Percentiles rank a stretch among this genome's conserved stretches.
Conservation (phyloP, 1,284 basidiomycete species). For the Dichomitus squalens region DNA sequence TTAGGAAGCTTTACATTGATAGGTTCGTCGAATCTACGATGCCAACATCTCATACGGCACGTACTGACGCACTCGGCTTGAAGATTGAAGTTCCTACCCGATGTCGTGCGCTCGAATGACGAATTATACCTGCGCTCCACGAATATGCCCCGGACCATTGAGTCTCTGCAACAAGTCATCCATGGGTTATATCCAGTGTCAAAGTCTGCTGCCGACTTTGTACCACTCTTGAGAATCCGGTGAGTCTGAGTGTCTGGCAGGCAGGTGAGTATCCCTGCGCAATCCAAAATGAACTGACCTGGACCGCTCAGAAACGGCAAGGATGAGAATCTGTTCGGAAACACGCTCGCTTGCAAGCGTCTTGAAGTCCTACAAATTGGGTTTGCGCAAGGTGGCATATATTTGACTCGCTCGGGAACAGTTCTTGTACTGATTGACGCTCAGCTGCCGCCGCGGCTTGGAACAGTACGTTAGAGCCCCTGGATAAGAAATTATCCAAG, state of each 20-base stretch:
- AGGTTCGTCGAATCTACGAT: conserved; percentile 43
- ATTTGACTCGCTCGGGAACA: neutral
- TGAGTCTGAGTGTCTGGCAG: conserved; percentile 29
- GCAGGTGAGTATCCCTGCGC: neutral
- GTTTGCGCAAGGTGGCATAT: conserved; percentile 56
- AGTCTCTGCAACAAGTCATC: conserved; percentile 75
- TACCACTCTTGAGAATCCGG: conserved; percentile 63
- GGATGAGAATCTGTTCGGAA: conserved; percentile 78
- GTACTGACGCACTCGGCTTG: neutral
- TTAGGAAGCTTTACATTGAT: conserved; percentile 73
- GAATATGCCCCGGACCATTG: conserved; percentile 77
- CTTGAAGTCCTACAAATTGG: conserved; percentile 63
- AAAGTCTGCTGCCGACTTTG: conserved; percentile 46
- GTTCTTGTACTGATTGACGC: neutral
- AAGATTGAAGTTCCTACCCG: conserved; percentile 69
- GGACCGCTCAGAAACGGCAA: conserved; percentile 52
- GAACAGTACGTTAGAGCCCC: conserved; percentile 63
- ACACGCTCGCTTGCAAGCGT: conserved; percentile 66
- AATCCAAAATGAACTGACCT: neutral
- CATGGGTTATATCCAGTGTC: conserved; percentile 68
- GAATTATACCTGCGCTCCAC: conserved; percentile 73
- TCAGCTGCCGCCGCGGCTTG: conserved; percentile 66
- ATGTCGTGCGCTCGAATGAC: conserved; percentile 46
- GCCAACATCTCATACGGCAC: neutral
- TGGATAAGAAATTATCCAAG: conserved; percentile 69